Percentiles rank a stretch among this genome's conserved stretches.
Conservation (phyloP, 768 basidiomycete species). For the Mycena chlorophos region DNA sequence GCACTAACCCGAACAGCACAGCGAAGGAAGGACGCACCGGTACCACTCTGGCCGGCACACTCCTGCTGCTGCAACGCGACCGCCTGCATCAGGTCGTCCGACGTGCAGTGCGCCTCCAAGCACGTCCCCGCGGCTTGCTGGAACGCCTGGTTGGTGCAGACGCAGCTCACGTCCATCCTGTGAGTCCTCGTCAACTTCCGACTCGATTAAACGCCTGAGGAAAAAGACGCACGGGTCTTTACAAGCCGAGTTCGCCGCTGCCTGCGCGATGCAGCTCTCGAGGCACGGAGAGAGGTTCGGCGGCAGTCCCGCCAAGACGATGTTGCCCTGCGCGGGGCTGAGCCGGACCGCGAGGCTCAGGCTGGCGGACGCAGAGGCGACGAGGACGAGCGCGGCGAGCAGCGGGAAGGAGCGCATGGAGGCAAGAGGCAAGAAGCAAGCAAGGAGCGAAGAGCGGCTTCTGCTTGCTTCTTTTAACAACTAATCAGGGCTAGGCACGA, state of each 20-base stretch:
- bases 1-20: too few species aligned
- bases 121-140: background rate
- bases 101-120: background rate
- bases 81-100: background rate
- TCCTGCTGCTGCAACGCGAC: background rate
- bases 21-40: too few species aligned
- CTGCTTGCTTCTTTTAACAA: too few species aligned
- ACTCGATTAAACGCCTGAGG: background rate
- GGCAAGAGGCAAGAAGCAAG: too few species aligned
- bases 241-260: background rate
- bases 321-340: background rate
- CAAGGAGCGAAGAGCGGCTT: too few species aligned
- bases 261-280: background rate
- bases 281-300: background rate
- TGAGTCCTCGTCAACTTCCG: background rate
- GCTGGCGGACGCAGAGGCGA: background rate
- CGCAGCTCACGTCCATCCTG: background rate
- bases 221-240: background rate
- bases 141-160: background rate
- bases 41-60: too few species aligned
- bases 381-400: background rate
- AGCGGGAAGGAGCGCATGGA: too few species aligned
- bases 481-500: too few species aligned
- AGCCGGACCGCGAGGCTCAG: background rate
- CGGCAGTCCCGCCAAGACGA: background rate